Conservation (phyloP, 306 rosid genomes). For the Coriaria nepalensis region DNA sequence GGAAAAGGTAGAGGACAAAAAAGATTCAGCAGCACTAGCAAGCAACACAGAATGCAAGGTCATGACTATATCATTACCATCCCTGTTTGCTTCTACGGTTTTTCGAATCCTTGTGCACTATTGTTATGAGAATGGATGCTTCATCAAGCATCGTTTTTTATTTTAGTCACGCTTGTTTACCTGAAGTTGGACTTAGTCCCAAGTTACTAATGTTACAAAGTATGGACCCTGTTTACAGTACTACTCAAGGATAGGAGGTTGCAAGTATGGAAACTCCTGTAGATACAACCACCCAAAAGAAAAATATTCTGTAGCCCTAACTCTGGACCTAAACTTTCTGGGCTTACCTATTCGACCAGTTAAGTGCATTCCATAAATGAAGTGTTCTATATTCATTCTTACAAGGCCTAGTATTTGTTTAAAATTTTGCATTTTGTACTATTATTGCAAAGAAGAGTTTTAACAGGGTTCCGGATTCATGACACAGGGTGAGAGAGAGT, state of each 20-base stretch:
- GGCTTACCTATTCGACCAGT: conserved; percentile 93
- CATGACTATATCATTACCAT: background rate
- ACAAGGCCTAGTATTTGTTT: too few species aligned
- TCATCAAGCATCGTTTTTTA: background rate
- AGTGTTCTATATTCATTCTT: background rate
- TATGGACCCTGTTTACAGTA: conserved; percentile 46
- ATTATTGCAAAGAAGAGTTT: too few species aligned
- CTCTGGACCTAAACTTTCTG: conserved; percentile 57
- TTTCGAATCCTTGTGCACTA: background rate
- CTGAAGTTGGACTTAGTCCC: conserved; percentile 12
- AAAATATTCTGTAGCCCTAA: conserved; percentile 21
- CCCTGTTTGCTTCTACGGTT: too few species aligned
- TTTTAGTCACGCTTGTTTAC: background rate
- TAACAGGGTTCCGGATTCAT: too few species aligned
- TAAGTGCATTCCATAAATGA: conserved; percentile 2
- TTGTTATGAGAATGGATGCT: conserved; percentile 7
- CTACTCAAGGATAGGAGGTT: conserved; percentile 74
- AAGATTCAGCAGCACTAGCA: conserved; percentile 41
- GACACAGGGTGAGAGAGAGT: conserved; percentile 69
- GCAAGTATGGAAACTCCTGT: conserved; percentile 73
- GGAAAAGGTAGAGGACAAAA: conserved; percentile 44
- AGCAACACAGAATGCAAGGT: conserved; percentile 90
- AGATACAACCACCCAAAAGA: conserved; percentile 62
- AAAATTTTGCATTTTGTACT: too few species aligned
- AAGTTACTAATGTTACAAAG: conserved; percentile 7